A percentile compares a stretch with the other conserved stretches of the same genome.
phyloP scores from a whole-genome alignment of 1,284 basidiomycete genomes.

The Cystobasidium sp. region DNA sequence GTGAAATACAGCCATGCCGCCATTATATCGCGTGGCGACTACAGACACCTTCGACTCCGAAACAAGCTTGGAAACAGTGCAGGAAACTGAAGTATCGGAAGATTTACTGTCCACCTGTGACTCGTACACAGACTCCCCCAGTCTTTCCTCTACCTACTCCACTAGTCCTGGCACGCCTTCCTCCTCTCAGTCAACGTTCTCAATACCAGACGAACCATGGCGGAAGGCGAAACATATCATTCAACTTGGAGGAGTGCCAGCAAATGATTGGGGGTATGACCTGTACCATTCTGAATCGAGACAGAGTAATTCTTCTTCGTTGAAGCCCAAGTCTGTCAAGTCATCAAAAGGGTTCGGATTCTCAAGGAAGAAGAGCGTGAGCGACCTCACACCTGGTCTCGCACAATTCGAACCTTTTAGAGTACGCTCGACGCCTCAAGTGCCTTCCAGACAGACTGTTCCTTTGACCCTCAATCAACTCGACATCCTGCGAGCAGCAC shows the following conservation, averaged over 20 bases:
- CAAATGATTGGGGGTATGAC: slow-evolving; percentile 18
- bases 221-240: background rate
- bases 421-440: background rate
- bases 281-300: slow-evolving; percentile 18
- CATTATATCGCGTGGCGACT: slow-evolving; percentile 9
- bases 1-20: background rate
- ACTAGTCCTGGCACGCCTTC: slow-evolving; percentile 11
- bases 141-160: background rate
- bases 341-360: slow-evolving; percentile 1
- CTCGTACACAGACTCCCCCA: background rate
- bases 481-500: background rate
- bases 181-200: slow-evolving; percentile 10
- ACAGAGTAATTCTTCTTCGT: background rate
- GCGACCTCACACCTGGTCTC: background rate
- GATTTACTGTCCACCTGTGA: background rate
- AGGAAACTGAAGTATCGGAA: slow-evolving; percentile 3
- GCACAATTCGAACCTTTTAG: background rate
- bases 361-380: background rate
- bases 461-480: slow-evolving; percentile 4
- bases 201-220: background rate
- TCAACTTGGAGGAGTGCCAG: background rate
- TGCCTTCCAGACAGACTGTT: background rate
- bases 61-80: slow-evolving; percentile 1
- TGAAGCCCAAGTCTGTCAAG: slow-evolving; percentile 2
- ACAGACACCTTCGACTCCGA: background rate